Evolutionary conservation across 768 basidiomycete genomes (phyloP).

Genomic region (Mrakia blollopis): DNA sequence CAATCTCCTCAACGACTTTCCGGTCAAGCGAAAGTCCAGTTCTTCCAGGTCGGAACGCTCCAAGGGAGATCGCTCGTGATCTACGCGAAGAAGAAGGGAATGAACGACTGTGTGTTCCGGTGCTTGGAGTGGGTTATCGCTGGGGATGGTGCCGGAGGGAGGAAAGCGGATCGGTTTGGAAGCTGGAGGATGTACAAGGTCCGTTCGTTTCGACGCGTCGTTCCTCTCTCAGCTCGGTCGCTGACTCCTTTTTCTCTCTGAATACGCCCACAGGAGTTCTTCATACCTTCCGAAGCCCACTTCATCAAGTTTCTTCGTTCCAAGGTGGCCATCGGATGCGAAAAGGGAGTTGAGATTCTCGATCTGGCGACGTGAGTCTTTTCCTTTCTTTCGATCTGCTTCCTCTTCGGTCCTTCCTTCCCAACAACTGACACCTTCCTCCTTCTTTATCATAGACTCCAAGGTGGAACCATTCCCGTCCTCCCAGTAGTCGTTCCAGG

Average conservation of each 20-base stretch:
- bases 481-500: conserved; percentile 30
- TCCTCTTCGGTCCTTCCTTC: not conserved
- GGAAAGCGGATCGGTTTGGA: not conserved
- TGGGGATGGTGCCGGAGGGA: conserved; percentile 75
- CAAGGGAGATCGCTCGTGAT: conserved; percentile 74
- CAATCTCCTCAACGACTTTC: conserved; percentile 69
- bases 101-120: conserved; percentile 82
- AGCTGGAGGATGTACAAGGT: conserved; percentile 76
- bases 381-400: not conserved
- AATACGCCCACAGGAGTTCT: conserved; percentile 60
- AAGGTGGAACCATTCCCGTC: conserved; percentile 76
- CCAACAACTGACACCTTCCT: not conserved
- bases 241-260: conserved; percentile 18
- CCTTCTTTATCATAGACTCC: conserved; percentile 56
- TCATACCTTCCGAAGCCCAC: conserved; percentile 82
- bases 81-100: conserved; percentile 88
- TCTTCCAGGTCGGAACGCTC: conserved; percentile 86
- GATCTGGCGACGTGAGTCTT: conserved; percentile 52
- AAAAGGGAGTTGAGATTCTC: conserved; percentile 96
- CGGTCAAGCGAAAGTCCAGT: conserved; percentile 84
- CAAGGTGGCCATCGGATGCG: conserved; percentile 85
- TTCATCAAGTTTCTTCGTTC: conserved; percentile 88
- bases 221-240: not conserved
- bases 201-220: not conserved
- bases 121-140: conserved; percentile 83